These are phyloP conservation scores for Lentinus polychrous DNA, from an alignment of 1,284 basidiomycete species.

Conservation along the genomic window DNA sequence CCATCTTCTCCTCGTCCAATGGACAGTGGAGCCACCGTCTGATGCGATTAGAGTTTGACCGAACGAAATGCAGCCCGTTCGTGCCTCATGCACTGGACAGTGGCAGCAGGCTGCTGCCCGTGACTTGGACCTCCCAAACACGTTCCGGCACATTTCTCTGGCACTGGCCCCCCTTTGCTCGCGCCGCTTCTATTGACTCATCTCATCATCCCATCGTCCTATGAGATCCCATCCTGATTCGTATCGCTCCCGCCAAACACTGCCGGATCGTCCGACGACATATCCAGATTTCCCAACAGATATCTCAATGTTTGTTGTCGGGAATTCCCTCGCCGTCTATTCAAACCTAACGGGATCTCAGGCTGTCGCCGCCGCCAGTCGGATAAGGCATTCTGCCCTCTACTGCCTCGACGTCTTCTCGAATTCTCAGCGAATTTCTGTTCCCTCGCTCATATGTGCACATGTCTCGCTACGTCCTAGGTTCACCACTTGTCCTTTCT, in stretches of 20 bases:
- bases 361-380: slow-evolving; percentile 7
- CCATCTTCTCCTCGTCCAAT: neutral
- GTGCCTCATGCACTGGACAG: neutral
- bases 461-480: no score
- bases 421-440: no score
- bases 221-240: neutral
- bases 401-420: neutral
- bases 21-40: neutral
- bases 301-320: neutral
- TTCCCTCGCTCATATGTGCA: no score
- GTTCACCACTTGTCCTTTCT: no score
- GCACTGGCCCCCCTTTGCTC: neutral
- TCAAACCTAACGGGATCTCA: slow-evolving; percentile 5
- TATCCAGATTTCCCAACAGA: neutral
- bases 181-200: neutral
- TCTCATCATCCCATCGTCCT: neutral
- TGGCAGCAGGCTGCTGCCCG: no score
- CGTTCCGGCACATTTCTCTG: neutral
- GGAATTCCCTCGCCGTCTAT: slow-evolving; percentile 5
- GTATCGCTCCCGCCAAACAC: neutral
- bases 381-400: slow-evolving; percentile 3
- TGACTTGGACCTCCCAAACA: neutral
- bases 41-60: neutral
- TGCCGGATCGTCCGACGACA: neutral
- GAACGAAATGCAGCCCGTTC: neutral